Percentiles rank a stretch among this genome's conserved stretches.
Conservation (phyloP, 139 green algal species). For the Chlamydomonas sp. region DNA sequence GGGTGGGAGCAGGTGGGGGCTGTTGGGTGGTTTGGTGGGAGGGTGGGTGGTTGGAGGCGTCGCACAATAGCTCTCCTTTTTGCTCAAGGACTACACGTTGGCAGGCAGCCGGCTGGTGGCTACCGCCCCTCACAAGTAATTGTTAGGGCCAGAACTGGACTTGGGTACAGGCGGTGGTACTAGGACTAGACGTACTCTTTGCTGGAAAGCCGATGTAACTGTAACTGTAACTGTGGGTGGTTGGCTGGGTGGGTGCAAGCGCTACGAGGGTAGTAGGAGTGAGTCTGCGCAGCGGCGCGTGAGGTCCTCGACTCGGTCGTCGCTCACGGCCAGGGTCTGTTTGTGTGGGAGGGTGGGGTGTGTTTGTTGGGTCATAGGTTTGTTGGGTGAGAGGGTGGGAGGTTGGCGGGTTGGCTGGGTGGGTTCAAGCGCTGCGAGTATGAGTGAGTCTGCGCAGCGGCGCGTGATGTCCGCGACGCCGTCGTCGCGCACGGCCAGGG, state of each 20-base stretch:
- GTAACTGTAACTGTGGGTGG: too few species aligned
- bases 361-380: neutral
- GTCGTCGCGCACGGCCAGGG: neutral
- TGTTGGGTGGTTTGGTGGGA: too few species aligned
- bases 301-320: neutral
- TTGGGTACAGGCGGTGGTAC: too few species aligned
- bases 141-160: too few species aligned
- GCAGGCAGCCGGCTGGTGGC: too few species aligned
- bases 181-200: too few species aligned
- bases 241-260: neutral
- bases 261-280: neutral
- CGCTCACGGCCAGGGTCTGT: neutral
- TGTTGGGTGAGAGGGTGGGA: neutral
- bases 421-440: neutral
- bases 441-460: neutral
- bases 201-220: too few species aligned
- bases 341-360: neutral
- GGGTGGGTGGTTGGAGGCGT: too few species aligned
- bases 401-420: neutral
- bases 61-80: too few species aligned
- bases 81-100: too few species aligned
- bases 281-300: neutral
- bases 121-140: too few species aligned
- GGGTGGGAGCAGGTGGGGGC: neutral
- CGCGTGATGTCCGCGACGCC: too few species aligned